phyloP scores from a whole-genome alignment of 129 eudicot genomes.

The Scalesia atractyloides region DNA sequence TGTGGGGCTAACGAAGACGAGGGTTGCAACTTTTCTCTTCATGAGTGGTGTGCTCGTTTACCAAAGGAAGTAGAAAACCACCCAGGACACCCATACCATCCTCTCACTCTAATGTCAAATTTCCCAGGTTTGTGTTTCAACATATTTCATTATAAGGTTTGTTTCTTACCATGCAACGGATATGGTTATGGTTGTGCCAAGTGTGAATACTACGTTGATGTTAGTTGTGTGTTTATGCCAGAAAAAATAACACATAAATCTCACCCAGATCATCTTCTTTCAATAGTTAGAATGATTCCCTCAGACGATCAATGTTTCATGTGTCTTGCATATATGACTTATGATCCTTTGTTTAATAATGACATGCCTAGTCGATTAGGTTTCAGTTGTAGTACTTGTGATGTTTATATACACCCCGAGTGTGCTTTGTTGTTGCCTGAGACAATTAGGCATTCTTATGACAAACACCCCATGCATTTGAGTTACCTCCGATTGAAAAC shows the following conservation, averaged over 20 bases:
- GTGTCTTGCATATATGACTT: too few species aligned
- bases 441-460: too few species aligned
- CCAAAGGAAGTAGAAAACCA: too few species aligned
- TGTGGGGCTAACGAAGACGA: neutral
- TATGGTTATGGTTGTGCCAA: neutral
- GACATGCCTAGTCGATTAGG: too few species aligned
- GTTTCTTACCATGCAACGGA: neutral
- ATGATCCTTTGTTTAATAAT: too few species aligned
- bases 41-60: too few species aligned
- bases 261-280: slow-evolving; percentile 7
- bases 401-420: too few species aligned
- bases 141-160: neutral
- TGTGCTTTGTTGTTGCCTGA: too few species aligned
- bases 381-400: too few species aligned
- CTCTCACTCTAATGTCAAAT: neutral
- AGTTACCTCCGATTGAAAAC: neutral
- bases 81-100: too few species aligned
- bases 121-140: neutral
- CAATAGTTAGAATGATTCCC: neutral
- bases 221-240: slow-evolving; percentile 1
- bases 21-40: too few species aligned
- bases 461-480: too few species aligned
- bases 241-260: neutral
- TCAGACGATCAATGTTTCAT: neutral
- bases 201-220: neutral